Evolutionary conservation across 1,284 basidiomycete species (phyloP), one percentile per base, ranked within the genome.

Genomic region (Chalciporus piperatoides): DNA sequence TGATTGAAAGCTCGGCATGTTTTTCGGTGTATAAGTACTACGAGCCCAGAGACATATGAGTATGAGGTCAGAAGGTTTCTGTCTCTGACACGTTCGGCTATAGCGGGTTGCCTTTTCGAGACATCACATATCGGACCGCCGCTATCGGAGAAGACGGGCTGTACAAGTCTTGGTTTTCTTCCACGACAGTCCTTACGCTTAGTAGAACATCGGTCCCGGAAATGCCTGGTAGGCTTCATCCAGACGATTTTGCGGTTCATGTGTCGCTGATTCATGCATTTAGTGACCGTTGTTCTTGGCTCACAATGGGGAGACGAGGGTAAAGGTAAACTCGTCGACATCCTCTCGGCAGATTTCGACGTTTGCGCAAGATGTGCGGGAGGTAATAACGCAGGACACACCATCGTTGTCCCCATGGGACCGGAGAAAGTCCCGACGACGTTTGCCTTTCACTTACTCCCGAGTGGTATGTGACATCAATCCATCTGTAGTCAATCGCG

Each of bases 331-430:
- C 84, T 97, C 54, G 93, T 95, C 54, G 92, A 99, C 70, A 87
- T 97, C 66, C 78, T 97, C 59, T 80, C 92, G 41, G 90, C 86
- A 17, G 82, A 96, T 48, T 81, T 84, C 59, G 96, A 99, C 68
- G 72, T 99, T 64, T 98, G 95, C 65, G 96, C 95, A 30, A 83
- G 96, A 41, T 98, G 94, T 69, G 96, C 96, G 6, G 96, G 96
- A 24, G 97, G 96, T 15, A 98, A 98, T 76, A 99, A 99, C 68
- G 96, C 96, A 37, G 97, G 96, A 6, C 96, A 99, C 72, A 99
- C 97, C 28, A 97, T 99, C 68, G 90, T 99, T 56, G 92, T 88
- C 33, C 86, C 90, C 41, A 76, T 80, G 58, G 84, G 73, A 49
- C 79, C 76, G 62, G 83, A 80, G 67, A 83, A 74, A 51, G 69